Evolutionary conservation across 495 filamentous ascomycete genomes (phyloP).

Genomic region (Pseudomonodictys pantanalensis): DNA sequence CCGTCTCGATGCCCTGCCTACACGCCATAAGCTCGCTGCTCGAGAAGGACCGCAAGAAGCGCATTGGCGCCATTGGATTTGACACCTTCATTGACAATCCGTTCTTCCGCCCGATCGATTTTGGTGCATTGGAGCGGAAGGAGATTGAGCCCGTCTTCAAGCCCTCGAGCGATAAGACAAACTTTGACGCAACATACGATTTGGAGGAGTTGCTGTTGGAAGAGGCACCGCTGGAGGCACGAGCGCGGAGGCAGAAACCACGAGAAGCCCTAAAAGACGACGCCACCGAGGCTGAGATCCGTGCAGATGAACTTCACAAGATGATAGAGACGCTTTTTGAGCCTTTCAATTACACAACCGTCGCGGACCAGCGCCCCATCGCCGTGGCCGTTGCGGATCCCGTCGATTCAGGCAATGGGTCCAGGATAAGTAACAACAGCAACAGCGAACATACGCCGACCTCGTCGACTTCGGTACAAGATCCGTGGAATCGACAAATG

Average conservation of each 20-base stretch:
- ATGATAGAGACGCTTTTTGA: constrained; percentile 94
- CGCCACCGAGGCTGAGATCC: constrained; percentile 91
- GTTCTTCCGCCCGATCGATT: constrained; percentile 87
- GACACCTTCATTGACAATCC: constrained; percentile 78
- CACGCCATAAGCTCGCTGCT: constrained; percentile 80
- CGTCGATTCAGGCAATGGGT: constrained; percentile 44
- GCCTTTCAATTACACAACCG: constrained; percentile 89
- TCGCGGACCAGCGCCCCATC: constrained; percentile 48
- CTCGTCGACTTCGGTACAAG: constrained; percentile 22
- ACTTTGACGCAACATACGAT: constrained; percentile 98
- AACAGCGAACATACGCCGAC: constrained; percentile 32
- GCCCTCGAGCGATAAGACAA: constrained; percentile 94
- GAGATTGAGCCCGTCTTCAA: constrained; percentile 87
- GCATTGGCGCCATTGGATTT: constrained; percentile 77
- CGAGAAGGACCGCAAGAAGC: constrained; percentile 71
- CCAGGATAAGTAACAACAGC: constrained; percentile 32
- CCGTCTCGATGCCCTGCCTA: constrained; percentile 79
- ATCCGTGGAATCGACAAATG: constrained; percentile 12
- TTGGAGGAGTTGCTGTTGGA: constrained; percentile 90
- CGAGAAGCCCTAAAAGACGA: constrained; percentile 87
- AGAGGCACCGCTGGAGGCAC: constrained; percentile 90
- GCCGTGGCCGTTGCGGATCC: constrained; percentile 32
- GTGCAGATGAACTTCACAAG: constrained; percentile 88
- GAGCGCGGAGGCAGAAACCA: constrained; percentile 89
- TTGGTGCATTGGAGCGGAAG: constrained; percentile 79